Percentiles rank a stretch among this genome's conserved stretches.
These are phyloP conservation scores for Echium plantagineum DNA, from an alignment of 257 asterid species.

Conservation along the genomic window DNA sequence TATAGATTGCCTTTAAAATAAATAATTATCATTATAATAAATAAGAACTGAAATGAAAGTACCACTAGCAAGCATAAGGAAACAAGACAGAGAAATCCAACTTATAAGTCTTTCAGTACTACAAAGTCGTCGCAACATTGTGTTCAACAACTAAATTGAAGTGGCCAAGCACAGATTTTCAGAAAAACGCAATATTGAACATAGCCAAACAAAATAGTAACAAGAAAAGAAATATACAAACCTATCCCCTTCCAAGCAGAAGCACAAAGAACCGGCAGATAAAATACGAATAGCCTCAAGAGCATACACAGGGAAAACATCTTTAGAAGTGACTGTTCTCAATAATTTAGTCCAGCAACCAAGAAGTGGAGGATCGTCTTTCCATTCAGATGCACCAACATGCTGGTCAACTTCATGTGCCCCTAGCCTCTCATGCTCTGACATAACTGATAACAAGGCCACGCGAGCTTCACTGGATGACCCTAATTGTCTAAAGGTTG, in stretches of 20 bases:
- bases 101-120: too few relatives aligned
- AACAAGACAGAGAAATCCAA: too few relatives aligned
- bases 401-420: constrained; percentile 30
- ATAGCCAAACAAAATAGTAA: constrained; percentile 8
- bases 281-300: constrained; percentile 47
- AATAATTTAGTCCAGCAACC: constrained; percentile 60
- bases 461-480: constrained; percentile 45
- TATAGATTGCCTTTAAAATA: too few relatives aligned
- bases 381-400: constrained; percentile 44
- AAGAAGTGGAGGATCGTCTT: constrained; percentile 58
- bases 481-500: constrained; percentile 61
- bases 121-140: too few relatives aligned
- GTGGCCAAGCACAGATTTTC: neutral
- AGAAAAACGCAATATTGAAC: constrained; percentile 5
- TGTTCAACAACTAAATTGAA: too few relatives aligned
- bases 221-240: constrained; percentile 17
- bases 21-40: too few relatives aligned
- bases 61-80: too few relatives aligned
- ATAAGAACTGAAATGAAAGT: too few relatives aligned
- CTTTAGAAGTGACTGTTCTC: constrained; percentile 39
- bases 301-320: constrained; percentile 38
- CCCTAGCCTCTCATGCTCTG: constrained; percentile 28
- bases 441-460: constrained; percentile 49
- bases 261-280: constrained; percentile 52
- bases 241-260: constrained; percentile 69